Base-by-base conservation (phyloP, 305 asterid species). In the Rubia peregrina region DNA sequence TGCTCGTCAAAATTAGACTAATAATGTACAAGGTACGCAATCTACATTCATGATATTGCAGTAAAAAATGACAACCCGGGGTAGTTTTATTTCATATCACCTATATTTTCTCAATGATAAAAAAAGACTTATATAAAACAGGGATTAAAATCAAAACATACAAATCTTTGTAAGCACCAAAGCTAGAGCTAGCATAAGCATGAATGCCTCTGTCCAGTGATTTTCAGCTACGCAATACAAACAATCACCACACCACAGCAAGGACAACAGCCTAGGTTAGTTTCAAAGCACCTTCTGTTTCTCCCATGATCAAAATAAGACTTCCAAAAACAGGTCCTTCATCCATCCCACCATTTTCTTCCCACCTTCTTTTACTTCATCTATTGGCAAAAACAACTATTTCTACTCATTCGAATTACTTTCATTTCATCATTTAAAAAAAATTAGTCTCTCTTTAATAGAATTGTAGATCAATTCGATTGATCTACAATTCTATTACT, bases 1-100 rank as follows among this genome's bases (percentile, higher is more conserved):
- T 73, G 44, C 61, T 62, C 61, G n/a, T 62, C 68, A 59, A 16
- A 46, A 17, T 11, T 2, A 46, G 51, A 46, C 30, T 24, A 46
- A 11, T 44, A 10, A 0, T 9, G 19, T 22, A 22, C 41, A 22
- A 67, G 61, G 44, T 26, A 53, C 44, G 33, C 33, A 26, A 16
- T 24, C 57, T 2, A 4, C 26, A 30, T 30, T 30, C 19, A 30
- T 43, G 61, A 51, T 13, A 68, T 22, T 49, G 17, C 16, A 16
- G 40, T 24, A 67, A 67, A 67, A n/a, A 49, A 10, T 53, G 24
- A 19, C 64, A 53, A 68, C 72, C 51, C 40, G 33, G 72, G 43
- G 66, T 30, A 48, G 16, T 17, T 12, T 30, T 26, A n/a, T 61
- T 30, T 14, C 21, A 8, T 13, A 41, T 61, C 66, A 5, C 22